Evolutionary conservation across 202 grass and related monocot species (phyloP), one percentile per base, ranked within the genome.

Genomic region (Saccharum hybrid): DNA sequence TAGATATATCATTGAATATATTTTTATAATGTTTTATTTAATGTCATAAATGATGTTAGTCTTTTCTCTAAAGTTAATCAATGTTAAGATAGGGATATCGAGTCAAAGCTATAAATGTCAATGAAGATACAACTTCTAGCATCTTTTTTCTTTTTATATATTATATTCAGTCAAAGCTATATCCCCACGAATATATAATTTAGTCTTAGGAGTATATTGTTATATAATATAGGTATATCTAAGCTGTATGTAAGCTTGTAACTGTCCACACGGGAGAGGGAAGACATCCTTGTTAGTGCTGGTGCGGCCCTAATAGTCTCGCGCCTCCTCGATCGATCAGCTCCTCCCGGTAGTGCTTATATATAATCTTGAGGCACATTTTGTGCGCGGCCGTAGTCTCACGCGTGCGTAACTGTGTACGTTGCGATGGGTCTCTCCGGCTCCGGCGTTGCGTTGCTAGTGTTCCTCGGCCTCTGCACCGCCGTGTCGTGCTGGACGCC

Each of bases 381-480:
- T 36, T 1, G 23, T 11, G 60, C 40, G 75, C 75, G 75, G 75
- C 40, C 75, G 22, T 26, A 42, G 23, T 18, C 40, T 63, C 12
- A 28, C 11, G 4, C 22, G 40, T 21, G 28, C 37, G 4, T 6
- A 14, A 26, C 26, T 26, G 26, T 26, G 26, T 26, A 26, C 22
- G 39, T 41, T 38, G 70, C 33, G 5, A 85, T 81, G 72, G 65
- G 76, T 65, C 19, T 71, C 72, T 26, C 22, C 12, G 22, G 49
- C 33, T 37, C 54, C 71, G 16, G n/a, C 64, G 34, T 31, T 40
- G 40, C 71, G 1, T 9, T 56, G 18, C 66, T 83, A 1, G 67
- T 45, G 18, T 33, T 89, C 54, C 34, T 83, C 28, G n/a, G 52
- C 37, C 14, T 87, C 63, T 80, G 21, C 64, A 42, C 10, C 21